Conservation (phyloP, 2,329 filamentous ascomycete genomes). For the Trichoderma aggressivum region DNA sequence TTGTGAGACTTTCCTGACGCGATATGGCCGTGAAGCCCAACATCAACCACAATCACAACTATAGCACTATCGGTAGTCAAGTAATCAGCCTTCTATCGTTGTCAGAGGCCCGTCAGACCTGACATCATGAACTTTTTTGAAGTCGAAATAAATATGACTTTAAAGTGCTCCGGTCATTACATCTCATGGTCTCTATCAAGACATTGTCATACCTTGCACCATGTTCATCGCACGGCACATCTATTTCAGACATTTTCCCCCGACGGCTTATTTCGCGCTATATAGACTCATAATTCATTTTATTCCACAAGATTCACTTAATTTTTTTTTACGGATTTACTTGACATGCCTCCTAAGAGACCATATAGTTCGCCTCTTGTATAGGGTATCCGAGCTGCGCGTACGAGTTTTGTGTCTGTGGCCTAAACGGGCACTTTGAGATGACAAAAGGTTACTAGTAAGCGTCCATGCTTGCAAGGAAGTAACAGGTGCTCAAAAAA, state of each 20-base stretch:
- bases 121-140: not conserved
- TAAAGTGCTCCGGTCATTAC: not conserved
- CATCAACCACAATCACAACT: not conserved
- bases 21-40: not conserved
- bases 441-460: not conserved
- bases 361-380: not conserved
- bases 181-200: not conserved
- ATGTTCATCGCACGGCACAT: too few species aligned
- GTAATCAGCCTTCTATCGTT: not conserved
- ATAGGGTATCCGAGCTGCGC: not conserved
- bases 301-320: not conserved
- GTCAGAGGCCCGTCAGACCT: not conserved
- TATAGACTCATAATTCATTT: not conserved
- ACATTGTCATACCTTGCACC: not conserved
- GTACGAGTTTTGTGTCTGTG: not conserved
- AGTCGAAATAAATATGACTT: not conserved
- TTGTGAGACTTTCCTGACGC: not conserved
- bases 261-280: not conserved
- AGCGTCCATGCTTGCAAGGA: not conserved
- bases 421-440: not conserved
- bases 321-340: not conserved
- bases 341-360: not conserved
- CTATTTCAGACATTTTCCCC: not conserved
- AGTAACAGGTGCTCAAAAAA: not conserved
- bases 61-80: not conserved